Conservation (phyloP, 2,329 filamentous ascomycete species). For the Fusarium zealandicum region DNA sequence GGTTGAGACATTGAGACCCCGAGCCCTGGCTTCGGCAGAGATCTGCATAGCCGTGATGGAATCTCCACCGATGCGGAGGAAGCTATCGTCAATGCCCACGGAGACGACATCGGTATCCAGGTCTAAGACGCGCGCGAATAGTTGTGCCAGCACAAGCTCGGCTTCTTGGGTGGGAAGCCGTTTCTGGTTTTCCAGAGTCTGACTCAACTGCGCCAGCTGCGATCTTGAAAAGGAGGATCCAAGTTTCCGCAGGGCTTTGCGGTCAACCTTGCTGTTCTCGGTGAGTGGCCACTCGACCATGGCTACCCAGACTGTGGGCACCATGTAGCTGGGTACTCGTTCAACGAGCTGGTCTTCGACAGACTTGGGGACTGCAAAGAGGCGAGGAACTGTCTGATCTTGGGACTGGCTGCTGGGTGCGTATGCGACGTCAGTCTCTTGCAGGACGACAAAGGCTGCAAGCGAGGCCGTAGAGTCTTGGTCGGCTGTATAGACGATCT, state of each 20-base stretch:
- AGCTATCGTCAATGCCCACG: constrained; percentile 47
- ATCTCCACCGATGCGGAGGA: constrained; percentile 58
- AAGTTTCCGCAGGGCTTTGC: not conserved
- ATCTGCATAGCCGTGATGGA: constrained; percentile 53
- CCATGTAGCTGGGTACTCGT: not conserved
- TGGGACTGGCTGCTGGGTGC: too few relatives aligned
- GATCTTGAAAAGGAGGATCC: not conserved
- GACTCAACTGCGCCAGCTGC: not conserved
- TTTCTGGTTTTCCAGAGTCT: not conserved
- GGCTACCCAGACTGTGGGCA: not conserved
- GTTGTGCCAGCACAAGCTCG: not conserved
- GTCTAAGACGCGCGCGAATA: not conserved
- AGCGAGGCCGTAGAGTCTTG: not conserved
- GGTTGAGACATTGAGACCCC: constrained; percentile 5
- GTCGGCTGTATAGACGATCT: not conserved
- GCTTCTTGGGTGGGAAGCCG: not conserved
- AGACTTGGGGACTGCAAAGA: not conserved
- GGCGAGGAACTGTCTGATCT: not conserved
- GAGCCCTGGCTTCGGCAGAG: constrained; percentile 4
- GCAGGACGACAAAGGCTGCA: not conserved
- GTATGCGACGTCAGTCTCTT: not conserved
- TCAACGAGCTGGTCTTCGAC: not conserved
- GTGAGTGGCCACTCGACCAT: not conserved
- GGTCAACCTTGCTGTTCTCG: not conserved
- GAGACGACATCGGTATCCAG: not conserved